These are phyloP conservation scores for Ceratocystis alfenasii DNA, from an alignment of 2,329 filamentous ascomycete genomes.

Conservation along the genomic window DNA sequence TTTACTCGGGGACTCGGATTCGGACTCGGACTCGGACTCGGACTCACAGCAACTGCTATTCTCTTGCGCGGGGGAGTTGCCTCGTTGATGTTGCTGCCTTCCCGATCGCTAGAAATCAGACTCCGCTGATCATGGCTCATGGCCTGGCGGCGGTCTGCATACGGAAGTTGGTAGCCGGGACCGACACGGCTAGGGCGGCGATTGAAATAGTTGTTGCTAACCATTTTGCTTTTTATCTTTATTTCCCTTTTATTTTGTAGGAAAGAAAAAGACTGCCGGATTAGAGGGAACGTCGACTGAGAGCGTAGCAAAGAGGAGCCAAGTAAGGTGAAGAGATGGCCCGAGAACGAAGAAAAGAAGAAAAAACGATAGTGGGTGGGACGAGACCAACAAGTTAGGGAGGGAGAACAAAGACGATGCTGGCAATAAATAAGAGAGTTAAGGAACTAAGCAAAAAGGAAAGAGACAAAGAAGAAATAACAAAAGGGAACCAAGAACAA, in stretches of 20 bases:
- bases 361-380: not conserved
- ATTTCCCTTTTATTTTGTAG: too few species aligned
- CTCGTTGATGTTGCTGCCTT: slow-evolving; percentile 26
- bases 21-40: not conserved
- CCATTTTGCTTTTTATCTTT: slow-evolving; percentile 20
- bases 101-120: not conserved
- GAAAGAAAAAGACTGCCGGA: too few species aligned
- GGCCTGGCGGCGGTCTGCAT: slow-evolving; percentile 31
- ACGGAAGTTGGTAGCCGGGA: slow-evolving; percentile 30
- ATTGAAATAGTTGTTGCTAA: slow-evolving; percentile 1
- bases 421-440: not conserved
- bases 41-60: slow-evolving; percentile 47
- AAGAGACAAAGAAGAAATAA: not conserved
- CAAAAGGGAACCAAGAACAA: not conserved
- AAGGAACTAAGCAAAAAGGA: not conserved
- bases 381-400: not conserved
- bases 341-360: slow-evolving; percentile 7
- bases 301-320: not conserved
- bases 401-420: not conserved
- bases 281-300: too few species aligned
- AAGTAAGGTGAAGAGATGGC: not conserved
- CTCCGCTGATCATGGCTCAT: slow-evolving; percentile 28
- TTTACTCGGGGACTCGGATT: too few species aligned
- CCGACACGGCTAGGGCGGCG: slow-evolving; percentile 29
- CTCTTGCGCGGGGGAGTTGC: slow-evolving; percentile 41